A percentile compares a stretch with the other conserved stretches of the same genome.
phyloP scores from a whole-genome alignment of 164 flowering plant genomes.

The Vitis rotundifolia region DNA sequence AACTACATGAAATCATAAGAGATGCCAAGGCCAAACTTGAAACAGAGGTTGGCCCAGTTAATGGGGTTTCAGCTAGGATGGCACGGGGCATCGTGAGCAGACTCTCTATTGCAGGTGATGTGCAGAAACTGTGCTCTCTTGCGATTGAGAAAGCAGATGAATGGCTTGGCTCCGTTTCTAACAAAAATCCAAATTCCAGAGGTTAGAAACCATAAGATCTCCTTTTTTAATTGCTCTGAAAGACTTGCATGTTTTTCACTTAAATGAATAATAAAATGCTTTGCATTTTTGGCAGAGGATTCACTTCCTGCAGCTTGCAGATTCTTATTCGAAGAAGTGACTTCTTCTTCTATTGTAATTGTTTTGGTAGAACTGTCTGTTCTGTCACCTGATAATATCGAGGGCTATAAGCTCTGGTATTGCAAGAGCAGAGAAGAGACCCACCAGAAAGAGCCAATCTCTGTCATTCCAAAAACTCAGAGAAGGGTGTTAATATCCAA shows the following conservation, averaged over 20 bases:
- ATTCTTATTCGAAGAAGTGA: conserved; percentile 82
- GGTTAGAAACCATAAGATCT: conserved; percentile 34
- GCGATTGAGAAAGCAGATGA: conserved; percentile 85
- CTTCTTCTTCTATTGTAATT: conserved; percentile 69
- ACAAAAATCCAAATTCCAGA: conserved; percentile 29
- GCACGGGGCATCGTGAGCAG: conserved; percentile 94
- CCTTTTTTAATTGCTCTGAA: not conserved
- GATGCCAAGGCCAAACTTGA: conserved; percentile 85
- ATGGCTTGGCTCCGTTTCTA: conserved; percentile 46
- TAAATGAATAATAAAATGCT: conserved; percentile 6
- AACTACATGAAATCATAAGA: conserved; percentile 60
- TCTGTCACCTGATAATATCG: conserved; percentile 39
- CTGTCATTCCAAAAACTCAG: conserved; percentile 61
- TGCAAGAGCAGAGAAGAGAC: conserved; percentile 59
- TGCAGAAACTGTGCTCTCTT: conserved; percentile 82
- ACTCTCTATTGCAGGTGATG: conserved; percentile 74
- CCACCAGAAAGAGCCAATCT: conserved; percentile 57
- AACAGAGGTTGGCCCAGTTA: conserved; percentile 82
- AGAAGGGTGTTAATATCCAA: conserved; percentile 75
- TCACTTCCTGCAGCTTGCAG: conserved; percentile 96
- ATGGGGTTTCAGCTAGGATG: conserved; percentile 81
- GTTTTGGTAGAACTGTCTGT: conserved; percentile 64
- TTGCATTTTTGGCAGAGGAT: conserved; percentile 60
- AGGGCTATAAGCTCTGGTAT: conserved; percentile 95
- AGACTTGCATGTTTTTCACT: not conserved